phyloP scores from a whole-genome alignment of 306 rosid genomes.

The Dryas octopetala region DNA sequence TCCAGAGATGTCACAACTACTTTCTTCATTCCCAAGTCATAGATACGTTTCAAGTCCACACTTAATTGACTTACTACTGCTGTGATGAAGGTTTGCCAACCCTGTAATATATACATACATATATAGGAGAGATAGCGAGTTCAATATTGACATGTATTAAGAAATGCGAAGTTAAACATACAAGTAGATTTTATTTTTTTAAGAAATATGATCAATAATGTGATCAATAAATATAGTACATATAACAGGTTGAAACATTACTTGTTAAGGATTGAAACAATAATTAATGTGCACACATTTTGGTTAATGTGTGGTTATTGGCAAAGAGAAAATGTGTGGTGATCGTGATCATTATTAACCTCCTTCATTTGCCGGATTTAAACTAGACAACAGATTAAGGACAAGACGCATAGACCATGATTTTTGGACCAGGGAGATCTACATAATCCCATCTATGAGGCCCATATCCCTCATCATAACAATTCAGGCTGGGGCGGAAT shows the following conservation, averaged over 20 bases:
- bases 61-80: conserved; percentile 58
- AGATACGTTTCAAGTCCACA: conserved; percentile 48
- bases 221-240: no score
- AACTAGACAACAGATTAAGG: not conserved
- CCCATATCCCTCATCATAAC: not conserved
- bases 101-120: conserved; percentile 36
- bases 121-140: not conserved
- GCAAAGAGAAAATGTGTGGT: no score
- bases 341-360: no score
- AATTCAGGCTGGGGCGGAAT: no score
- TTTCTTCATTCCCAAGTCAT: conserved; percentile 64
- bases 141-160: not conserved
- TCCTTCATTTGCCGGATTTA: not conserved
- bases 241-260: no score
- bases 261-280: no score
- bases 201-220: no score
- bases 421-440: conserved; percentile 1
- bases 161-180: no score
- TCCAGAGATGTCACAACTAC: conserved; percentile 51
- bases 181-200: no score
- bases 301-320: no score
- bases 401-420: not conserved
- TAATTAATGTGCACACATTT: no score
- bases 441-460: not conserved
- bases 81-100: conserved; percentile 43